Conservation (phyloP, 2,329 filamentous ascomycete species). For the Fusarium buxicola region DNA sequence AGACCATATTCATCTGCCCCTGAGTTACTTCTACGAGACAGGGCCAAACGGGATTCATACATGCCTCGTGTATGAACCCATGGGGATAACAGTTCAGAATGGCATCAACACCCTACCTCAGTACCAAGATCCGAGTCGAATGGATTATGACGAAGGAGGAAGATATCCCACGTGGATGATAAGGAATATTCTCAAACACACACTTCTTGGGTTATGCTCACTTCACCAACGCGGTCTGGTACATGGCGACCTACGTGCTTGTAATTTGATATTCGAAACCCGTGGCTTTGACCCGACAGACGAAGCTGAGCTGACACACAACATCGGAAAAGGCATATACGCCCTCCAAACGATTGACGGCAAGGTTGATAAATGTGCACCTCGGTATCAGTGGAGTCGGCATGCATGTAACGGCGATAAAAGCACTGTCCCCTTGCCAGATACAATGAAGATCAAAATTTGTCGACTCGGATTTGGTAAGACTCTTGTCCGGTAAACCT, state of each 20-base stretch:
- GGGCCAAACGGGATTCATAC: not conserved
- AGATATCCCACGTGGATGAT: constrained; percentile 5
- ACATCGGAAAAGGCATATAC: not conserved
- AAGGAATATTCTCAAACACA: constrained; percentile 17
- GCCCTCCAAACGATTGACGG: not conserved
- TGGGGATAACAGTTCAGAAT: not conserved
- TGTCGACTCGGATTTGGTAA: constrained; percentile 8
- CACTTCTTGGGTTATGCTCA: not conserved
- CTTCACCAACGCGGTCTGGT: not conserved
- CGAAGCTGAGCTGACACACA: not conserved
- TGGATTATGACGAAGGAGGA: too few species aligned
- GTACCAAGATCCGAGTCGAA: too few species aligned
- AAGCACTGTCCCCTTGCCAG: too few species aligned
- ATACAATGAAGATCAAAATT: constrained; percentile 3
- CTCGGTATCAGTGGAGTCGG: not conserved
- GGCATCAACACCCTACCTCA: too few species aligned
- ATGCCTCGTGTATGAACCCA: not conserved
- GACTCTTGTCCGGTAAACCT: not conserved
- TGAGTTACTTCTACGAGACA: not conserved
- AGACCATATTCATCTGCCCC: not conserved
- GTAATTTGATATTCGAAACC: not conserved
- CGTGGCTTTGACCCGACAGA: not conserved
- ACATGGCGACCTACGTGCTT: not conserved
- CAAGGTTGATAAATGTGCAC: not conserved
- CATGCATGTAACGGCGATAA: too few species aligned